A percentile compares a stretch with the other conserved stretches of the same genome.
Evolutionary conservation across 306 rosid species (phyloP).

Genomic region (Acmispon strigosus): DNA sequence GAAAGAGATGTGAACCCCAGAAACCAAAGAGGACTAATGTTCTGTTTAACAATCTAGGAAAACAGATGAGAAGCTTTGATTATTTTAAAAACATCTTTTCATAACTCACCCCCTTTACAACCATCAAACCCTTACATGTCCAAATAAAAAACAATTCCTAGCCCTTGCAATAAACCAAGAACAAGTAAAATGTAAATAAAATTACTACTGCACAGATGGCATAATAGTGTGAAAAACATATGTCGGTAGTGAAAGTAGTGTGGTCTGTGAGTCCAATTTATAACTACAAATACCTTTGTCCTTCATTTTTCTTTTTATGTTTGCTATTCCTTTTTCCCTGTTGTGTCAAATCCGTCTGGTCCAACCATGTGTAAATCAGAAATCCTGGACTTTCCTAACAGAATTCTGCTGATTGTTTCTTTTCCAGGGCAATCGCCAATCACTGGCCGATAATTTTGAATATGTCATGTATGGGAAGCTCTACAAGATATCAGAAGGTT

Average conservation of each 20-base stretch:
- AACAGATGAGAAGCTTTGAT: not conserved
- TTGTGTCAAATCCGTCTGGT: too few species aligned
- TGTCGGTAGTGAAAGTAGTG: not conserved
- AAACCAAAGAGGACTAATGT: not conserved
- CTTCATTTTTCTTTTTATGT: not conserved
- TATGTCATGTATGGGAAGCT: conserved; percentile 95
- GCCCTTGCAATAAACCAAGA: not conserved
- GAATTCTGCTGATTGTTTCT: not conserved
- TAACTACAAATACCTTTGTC: not conserved
- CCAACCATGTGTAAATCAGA: not conserved
- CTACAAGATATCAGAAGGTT: conserved; percentile 64
- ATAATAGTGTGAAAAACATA: not conserved
- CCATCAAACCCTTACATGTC: not conserved
- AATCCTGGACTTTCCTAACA: not conserved
- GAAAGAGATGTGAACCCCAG: not conserved
- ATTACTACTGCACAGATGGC: not conserved
- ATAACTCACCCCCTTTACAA: not conserved
- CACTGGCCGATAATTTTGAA: conserved; percentile 80
- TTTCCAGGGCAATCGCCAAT: conserved; percentile 58
- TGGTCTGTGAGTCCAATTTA: not conserved
- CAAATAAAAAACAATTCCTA: not conserved
- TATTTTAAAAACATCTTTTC: not conserved
- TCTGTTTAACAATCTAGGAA: not conserved
- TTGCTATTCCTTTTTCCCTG: not conserved
- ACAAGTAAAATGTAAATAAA: not conserved